Evolutionary conservation across 768 basidiomycete genomes (phyloP), one percentile per base, ranked within the genome.

Genomic region (Hebeloma cylindrosporum): DNA sequence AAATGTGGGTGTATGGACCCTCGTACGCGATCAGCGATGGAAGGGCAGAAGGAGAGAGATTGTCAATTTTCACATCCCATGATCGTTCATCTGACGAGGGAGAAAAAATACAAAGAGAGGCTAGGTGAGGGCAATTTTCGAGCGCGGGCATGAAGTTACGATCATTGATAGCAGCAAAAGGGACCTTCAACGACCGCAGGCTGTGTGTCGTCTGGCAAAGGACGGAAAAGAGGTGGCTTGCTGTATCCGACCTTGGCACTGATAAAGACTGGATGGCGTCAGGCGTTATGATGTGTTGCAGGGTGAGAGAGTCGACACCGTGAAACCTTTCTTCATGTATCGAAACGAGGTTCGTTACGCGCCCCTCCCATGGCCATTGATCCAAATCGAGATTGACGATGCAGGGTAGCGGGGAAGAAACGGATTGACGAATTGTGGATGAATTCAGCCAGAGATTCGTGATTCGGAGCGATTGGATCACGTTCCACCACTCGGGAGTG

Each of bases 351-450:
- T 67, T 62, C 3, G 67, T 65, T 35, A 56, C 42, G 14, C 55
- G 52, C 6, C 65, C 67, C 40, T 65, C 60, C 67, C 67, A 69
- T 22, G 65, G 63, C 65, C 65, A 69, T 21, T 69, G 65, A 43
- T 69, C 67, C 16, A 69, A 45, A 45, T 66, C 64, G 11, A 69
- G 58, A 28, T 61, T 54, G 7, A 31, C 35, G 34, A 69, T 44
- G 27, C 11, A 40, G 9, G 34, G 39, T 11, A 62, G 50, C 2
- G 53, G 50, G 3, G 47, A 36, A 1, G 39, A 23, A 5, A 39
- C 33, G 13, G 48, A 27, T 14, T 45, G 47, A 1, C 51, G 51
- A 17, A 67, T 49, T 3, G 58, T 46, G 14, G 60, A 65, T 7
- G 65, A 65, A 27, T 69, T 67, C 3, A 71, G 45, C 63, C 68